phyloP scores from a whole-genome alignment of 495 filamentous ascomycete genomes.

The Antarctomyces pellizariae region DNA sequence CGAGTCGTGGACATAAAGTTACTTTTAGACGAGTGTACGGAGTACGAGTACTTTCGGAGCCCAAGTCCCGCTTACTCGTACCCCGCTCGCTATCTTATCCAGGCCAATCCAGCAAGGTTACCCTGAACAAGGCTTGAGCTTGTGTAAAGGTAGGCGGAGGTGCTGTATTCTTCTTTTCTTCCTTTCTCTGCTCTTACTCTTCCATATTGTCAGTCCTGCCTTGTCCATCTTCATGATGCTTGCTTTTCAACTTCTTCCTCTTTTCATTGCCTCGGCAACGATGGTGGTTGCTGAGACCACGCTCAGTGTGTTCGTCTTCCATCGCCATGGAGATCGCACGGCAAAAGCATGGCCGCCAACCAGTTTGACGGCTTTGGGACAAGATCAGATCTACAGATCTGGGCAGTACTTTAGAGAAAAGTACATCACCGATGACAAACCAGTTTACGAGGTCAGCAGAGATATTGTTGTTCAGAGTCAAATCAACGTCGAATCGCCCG shows the following conservation, averaged over 20 bases:
- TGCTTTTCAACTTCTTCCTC: conserved; percentile 7
- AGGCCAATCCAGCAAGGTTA: too few species aligned
- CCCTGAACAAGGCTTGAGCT: too few species aligned
- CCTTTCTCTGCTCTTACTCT: too few species aligned
- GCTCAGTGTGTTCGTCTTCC: conserved; percentile 47
- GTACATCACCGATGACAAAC: conserved; percentile 24
- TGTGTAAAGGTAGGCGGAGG: too few species aligned
- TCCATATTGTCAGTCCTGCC: not conserved
- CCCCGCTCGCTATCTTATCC: too few species aligned
- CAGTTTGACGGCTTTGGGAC: conserved; percentile 42
- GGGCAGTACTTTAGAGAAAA: conserved; percentile 35
- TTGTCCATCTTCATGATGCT: conserved; percentile 10
- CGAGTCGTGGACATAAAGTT: too few species aligned
- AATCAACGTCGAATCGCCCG: conserved; percentile 32
- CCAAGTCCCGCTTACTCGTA: too few species aligned
- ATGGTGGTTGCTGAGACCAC: conserved; percentile 29
- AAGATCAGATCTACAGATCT: conserved; percentile 35
- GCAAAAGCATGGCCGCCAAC: conserved; percentile 28
- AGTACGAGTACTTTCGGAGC: too few species aligned
- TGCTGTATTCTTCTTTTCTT: too few species aligned
- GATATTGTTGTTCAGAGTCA: conserved; percentile 33
- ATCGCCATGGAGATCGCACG: conserved; percentile 49
- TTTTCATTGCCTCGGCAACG: conserved; percentile 14
- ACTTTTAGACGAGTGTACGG: too few species aligned
- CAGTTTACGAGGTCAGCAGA: conserved; percentile 24